Evolutionary conservation across 495 filamentous ascomycete genomes (phyloP).

Genomic region (Achaetomiella virescens): DNA sequence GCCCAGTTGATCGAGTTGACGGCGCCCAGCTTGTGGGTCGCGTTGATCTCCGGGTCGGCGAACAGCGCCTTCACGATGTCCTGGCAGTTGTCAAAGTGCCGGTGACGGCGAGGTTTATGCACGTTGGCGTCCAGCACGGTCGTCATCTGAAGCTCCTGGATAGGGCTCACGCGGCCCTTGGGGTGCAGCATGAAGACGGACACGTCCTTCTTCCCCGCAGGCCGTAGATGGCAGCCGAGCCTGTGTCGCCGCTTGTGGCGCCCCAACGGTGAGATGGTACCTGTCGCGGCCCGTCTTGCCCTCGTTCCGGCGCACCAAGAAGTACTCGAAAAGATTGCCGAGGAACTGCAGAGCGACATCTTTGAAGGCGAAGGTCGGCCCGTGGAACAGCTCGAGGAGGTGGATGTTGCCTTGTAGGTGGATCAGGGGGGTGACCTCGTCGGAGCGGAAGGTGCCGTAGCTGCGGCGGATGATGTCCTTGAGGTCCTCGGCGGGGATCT

Average conservation of each 20-base stretch:
- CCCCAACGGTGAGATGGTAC: constrained; percentile 83
- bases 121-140: constrained; percentile 82
- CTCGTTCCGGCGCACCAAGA: constrained; percentile 74
- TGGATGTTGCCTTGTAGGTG: constrained; percentile 67
- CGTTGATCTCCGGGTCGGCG: constrained; percentile 67
- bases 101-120: constrained; percentile 75
- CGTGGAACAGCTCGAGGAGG: constrained; percentile 92
- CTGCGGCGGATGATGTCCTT: constrained; percentile 70
- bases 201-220: constrained; percentile 92
- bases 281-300: constrained; percentile 64
- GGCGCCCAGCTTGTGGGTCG: constrained; percentile 67
- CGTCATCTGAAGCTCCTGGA: constrained; percentile 95
- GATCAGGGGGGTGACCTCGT: constrained; percentile 66
- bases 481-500: constrained; percentile 76
- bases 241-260: constrained; percentile 90
- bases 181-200: constrained; percentile 86
- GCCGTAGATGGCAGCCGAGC: constrained; percentile 94
- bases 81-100: constrained; percentile 96
- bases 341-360: constrained; percentile 86
- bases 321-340: constrained; percentile 95
- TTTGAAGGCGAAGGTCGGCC: constrained; percentile 95
- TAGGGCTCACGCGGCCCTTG: constrained; percentile 71
- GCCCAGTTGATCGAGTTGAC: constrained; percentile 91
- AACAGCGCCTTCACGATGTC: constrained; percentile 94
- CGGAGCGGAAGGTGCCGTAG: constrained; percentile 79